Conservation (phyloP, 768 basidiomycete genomes). For the Lactarius pseudohatsudake region DNA sequence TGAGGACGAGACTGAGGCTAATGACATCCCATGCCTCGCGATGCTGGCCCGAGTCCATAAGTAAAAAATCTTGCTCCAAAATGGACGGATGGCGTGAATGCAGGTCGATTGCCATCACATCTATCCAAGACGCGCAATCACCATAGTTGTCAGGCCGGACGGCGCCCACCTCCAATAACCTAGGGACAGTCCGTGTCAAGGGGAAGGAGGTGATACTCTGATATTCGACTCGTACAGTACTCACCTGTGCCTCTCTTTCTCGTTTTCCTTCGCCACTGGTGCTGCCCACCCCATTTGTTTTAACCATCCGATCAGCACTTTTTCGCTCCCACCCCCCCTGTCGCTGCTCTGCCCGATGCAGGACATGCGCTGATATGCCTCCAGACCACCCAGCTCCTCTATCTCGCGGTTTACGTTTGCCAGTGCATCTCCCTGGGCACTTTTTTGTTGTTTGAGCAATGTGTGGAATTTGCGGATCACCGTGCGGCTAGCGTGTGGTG, state of each 20-base stretch:
- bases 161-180: slow-evolving; percentile 87
- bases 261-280: slow-evolving; percentile 26
- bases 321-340: slow-evolving; percentile 87
- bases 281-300: slow-evolving; percentile 44
- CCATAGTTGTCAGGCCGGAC: slow-evolving; percentile 81
- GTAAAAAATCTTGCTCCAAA: slow-evolving; percentile 81
- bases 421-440: slow-evolving; percentile 49
- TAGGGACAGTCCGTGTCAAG: slow-evolving; percentile 34
- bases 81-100: slow-evolving; percentile 81
- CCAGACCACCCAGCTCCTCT: slow-evolving; percentile 70
- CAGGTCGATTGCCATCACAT: slow-evolving; percentile 75
- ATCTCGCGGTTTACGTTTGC: slow-evolving; percentile 61
- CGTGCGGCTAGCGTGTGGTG: slow-evolving; percentile 60
- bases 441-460: slow-evolving; percentile 66
- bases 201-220: background rate
- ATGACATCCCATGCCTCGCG: slow-evolving; percentile 69
- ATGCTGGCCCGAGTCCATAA: slow-evolving; percentile 53
- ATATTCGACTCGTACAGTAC: slow-evolving; percentile 35
- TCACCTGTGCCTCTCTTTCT: slow-evolving; percentile 36
- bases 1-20: slow-evolving; percentile 85
- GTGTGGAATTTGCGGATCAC: slow-evolving; percentile 81
- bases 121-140: slow-evolving; percentile 67
- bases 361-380: slow-evolving; percentile 82
- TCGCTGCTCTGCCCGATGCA: slow-evolving; percentile 75
- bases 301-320: slow-evolving; percentile 74